Conservation (phyloP, 176 grass and related monocot genomes). For the Aegilops sharonensis region DNA sequence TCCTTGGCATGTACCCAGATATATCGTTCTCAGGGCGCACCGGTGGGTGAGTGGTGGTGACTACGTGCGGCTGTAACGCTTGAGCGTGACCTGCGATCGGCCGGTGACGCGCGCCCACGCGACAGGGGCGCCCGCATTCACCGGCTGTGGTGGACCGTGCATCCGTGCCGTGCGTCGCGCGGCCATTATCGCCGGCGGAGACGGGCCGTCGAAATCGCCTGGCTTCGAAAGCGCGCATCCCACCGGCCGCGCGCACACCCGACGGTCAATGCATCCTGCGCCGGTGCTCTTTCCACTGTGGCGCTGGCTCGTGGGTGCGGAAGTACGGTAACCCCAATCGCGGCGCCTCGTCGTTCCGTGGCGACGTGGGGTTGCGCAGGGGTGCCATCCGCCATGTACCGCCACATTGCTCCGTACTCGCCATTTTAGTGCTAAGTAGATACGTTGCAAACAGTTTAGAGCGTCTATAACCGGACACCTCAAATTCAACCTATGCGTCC, state of each 20-base stretch:
- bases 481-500: too few species aligned
- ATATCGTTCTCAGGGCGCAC: neutral
- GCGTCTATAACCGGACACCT: too few species aligned
- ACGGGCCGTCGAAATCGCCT: neutral
- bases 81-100: conserved; percentile 1
- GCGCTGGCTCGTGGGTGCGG: neutral
- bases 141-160: conserved; percentile 2
- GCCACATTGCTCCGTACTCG: too few species aligned
- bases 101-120: neutral
- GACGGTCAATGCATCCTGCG: neutral
- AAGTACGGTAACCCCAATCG: neutral
- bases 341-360: neutral
- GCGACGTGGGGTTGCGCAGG: too few species aligned
- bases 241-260: neutral
- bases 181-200: neutral
- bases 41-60: neutral
- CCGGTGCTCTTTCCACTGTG: neutral
- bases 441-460: too few species aligned
- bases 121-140: conserved; percentile 31
- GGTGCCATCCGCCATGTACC: too few species aligned
- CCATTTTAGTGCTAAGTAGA: too few species aligned
- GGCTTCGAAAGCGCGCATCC: neutral
- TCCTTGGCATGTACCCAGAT: neutral
- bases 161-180: too few species aligned
- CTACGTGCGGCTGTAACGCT: neutral